Conservation (phyloP, 192 early-diverging fungal species). For the Coemansia sp. region DNA sequence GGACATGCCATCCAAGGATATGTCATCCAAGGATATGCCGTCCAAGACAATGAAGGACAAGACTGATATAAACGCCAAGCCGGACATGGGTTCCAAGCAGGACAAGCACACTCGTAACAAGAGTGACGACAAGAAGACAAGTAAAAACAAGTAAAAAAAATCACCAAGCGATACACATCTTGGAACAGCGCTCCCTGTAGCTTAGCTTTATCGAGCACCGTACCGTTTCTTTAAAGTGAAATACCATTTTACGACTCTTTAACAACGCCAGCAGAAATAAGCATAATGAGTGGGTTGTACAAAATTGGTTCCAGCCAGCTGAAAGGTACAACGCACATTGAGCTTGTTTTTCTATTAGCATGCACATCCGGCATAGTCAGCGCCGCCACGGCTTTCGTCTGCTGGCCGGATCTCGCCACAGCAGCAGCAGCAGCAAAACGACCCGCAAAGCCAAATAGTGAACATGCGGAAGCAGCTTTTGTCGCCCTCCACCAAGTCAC, state of each 20-base stretch:
- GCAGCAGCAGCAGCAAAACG: constrained; percentile 42
- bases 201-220: neutral
- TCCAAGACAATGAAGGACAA: constrained; percentile 2
- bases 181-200: neutral
- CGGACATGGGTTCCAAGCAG: neutral
- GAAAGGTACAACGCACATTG: neutral
- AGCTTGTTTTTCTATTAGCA: neutral
- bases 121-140: constrained; percentile 8
- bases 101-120: constrained; percentile 6
- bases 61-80: neutral
- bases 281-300: no score
- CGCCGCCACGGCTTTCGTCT: constrained; percentile 26
- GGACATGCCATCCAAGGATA: neutral
- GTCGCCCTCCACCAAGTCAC: constrained; percentile 25
- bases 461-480: constrained; percentile 30
- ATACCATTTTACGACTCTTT: neutral
- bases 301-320: neutral
- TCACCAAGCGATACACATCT: no score
- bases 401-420: constrained; percentile 18
- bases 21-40: neutral
- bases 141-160: neutral
- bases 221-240: neutral
- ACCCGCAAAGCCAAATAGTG: constrained; percentile 25
- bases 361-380: constrained; percentile 11
- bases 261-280: neutral